A percentile compares a stretch with the other conserved stretches of the same genome.
Evolutionary conservation across 2,329 filamentous ascomycete species (phyloP).

Genomic region (Sporothrix pallida): DNA sequence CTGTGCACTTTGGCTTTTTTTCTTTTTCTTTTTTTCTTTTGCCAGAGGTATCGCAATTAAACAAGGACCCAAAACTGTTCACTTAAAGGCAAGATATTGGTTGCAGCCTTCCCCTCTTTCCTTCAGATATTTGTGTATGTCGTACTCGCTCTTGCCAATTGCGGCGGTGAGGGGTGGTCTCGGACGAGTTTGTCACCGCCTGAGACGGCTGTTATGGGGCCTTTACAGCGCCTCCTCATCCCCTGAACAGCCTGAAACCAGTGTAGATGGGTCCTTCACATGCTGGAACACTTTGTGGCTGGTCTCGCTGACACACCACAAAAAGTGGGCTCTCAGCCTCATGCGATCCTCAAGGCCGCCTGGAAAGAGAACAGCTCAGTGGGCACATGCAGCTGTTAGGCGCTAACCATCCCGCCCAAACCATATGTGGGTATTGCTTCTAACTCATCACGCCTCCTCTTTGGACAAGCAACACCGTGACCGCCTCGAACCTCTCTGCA

Average conservation of each 20-base stretch:
- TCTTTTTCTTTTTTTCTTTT: too few relatives aligned
- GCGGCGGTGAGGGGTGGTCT: not conserved
- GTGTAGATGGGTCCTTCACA: not conserved
- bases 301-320: slow-evolving; percentile 22
- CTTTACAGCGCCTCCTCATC: not conserved
- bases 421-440: slow-evolving; percentile 23
- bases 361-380: not conserved
- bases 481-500: slow-evolving; percentile 27
- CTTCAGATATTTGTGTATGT: not conserved
- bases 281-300: slow-evolving; percentile 6
- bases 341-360: not conserved
- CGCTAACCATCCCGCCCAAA: slow-evolving; percentile 29
- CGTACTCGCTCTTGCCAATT: not conserved
- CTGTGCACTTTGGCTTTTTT: not conserved
- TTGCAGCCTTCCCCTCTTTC: not conserved
- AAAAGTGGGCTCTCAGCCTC: slow-evolving; percentile 10
- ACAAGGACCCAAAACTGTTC: not conserved
- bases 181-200: not conserved
- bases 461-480: slow-evolving; percentile 25
- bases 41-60: not conserved
- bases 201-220: not conserved
- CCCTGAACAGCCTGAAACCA: not conserved
- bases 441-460: slow-evolving; percentile 17
- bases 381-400: not conserved
- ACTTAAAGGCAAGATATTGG: too few relatives aligned